phyloP scores from a whole-genome alignment of 352 stramenopile genomes.

The Globisporangium perplexum region DNA sequence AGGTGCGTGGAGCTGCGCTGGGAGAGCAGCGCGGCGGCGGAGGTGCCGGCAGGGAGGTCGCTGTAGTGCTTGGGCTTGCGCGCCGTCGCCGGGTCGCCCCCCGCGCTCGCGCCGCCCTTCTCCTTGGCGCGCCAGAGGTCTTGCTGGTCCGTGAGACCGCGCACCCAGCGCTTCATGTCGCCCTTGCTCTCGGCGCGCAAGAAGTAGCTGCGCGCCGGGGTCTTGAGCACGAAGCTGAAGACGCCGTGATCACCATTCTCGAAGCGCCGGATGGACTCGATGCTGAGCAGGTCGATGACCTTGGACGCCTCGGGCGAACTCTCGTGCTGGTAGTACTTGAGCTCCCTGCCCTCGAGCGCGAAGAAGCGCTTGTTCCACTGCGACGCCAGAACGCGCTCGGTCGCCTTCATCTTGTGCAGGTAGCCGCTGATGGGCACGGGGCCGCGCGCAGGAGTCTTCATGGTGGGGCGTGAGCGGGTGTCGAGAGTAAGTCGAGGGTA shows the following conservation, averaged over 20 bases:
- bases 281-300: constrained; percentile 59
- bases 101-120: constrained; percentile 18
- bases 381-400: constrained; percentile 57
- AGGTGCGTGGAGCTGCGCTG: constrained; percentile 37
- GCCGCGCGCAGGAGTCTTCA: constrained; percentile 55
- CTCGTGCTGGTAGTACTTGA: constrained; percentile 81
- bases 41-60: constrained; percentile 29
- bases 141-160: constrained; percentile 75
- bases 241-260: constrained; percentile 80
- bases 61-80: constrained; percentile 76
- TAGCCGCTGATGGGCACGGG: constrained; percentile 77
- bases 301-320: constrained; percentile 54
- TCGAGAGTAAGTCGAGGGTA: too few species aligned
- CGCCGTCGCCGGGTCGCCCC: constrained; percentile 26
- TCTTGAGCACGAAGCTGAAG: constrained; percentile 80
- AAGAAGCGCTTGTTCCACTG: constrained; percentile 85
- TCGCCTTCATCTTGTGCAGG: constrained; percentile 81
- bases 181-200: constrained; percentile 74
- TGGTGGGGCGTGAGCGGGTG: too few species aligned
- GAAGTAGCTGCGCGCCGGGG: constrained; percentile 70
- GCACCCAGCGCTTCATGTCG: constrained; percentile 87
- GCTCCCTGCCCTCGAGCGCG: constrained; percentile 57
- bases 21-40: constrained; percentile 20
- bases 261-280: constrained; percentile 77
- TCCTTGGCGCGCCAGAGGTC: constrained; percentile 69